A percentile compares a stretch with the other conserved stretches of the same genome.
phyloP scores from a whole-genome alignment of 2,329 filamentous ascomycete species.

The Sporothrix phasma region DNA sequence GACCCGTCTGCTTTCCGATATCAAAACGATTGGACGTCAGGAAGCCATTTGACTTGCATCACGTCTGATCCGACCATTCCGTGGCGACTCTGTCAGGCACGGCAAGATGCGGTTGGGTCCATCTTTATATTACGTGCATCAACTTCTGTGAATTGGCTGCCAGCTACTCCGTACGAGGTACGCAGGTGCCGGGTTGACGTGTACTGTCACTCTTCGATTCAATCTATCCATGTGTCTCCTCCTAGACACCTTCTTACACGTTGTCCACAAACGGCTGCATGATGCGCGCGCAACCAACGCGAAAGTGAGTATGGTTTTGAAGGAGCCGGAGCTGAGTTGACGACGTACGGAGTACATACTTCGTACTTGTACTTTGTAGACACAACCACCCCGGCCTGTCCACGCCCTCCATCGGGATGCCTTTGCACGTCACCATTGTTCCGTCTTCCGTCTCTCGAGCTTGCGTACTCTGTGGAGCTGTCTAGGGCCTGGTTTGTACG shows the following conservation, averaged over 20 bases:
- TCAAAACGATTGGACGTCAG: too few species aligned
- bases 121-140: not conserved
- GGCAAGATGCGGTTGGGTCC: too few species aligned
- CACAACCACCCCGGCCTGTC: not conserved
- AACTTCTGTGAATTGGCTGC: too few species aligned
- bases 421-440: not conserved
- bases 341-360: too few species aligned
- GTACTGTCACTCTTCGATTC: not conserved
- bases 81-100: too few species aligned
- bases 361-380: not conserved
- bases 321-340: not conserved
- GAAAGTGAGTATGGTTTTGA: not conserved
- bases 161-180: too few species aligned
- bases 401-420: not conserved
- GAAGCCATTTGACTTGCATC: too few species aligned
- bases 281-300: too few species aligned
- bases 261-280: conserved; percentile 5
- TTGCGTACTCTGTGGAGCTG: not conserved
- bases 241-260: not conserved
- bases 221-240: not conserved
- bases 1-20: too few species aligned
- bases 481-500: not conserved
- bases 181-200: not conserved
- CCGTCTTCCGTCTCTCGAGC: not conserved
- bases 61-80: too few species aligned